Percentiles rank a stretch among this genome's conserved stretches.
These are phyloP conservation scores for Epipyxis sp. DNA, from an alignment of 108 stramenopile genomes.

Conservation along the genomic window DNA sequence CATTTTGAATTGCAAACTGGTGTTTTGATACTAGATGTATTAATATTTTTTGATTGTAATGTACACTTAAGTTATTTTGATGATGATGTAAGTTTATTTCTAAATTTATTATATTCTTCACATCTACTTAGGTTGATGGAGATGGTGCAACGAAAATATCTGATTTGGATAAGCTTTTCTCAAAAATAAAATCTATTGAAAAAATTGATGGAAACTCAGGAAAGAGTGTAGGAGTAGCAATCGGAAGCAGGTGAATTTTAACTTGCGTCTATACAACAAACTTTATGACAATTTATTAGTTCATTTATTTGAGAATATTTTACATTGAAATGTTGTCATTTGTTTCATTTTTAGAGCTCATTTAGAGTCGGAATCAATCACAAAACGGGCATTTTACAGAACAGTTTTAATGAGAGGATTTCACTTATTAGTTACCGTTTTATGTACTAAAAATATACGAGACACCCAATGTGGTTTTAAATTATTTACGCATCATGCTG, in stretches of 20 bases:
- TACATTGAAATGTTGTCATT: conserved; percentile 50
- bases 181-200: conserved; percentile 26
- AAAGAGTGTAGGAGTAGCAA: conserved; percentile 1
- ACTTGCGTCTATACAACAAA: conserved; percentile 37
- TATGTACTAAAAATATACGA: conserved; percentile 44
- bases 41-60: no score
- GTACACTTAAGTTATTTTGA: no score
- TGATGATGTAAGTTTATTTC: no score
- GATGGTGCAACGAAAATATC: conserved; percentile 57
- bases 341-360: no score
- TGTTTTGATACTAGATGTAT: no score
- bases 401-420: conserved; percentile 58
- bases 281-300: no score
- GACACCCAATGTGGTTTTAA: conserved; percentile 71
- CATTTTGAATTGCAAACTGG: not conserved
- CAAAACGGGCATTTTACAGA: conserved; percentile 42
- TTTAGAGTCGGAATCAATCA: conserved; percentile 49
- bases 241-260: no score
- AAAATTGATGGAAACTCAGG: not conserved
- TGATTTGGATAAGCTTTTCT: conserved; percentile 46
- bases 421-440: conserved; percentile 48
- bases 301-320: no score
- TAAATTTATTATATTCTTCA: no score
- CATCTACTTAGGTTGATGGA: conserved; percentile 38
- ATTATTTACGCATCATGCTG: conserved; percentile 51